phyloP scores from a whole-genome alignment of 2,329 filamentous ascomycete species.

The Fusarium mangiferae region DNA sequence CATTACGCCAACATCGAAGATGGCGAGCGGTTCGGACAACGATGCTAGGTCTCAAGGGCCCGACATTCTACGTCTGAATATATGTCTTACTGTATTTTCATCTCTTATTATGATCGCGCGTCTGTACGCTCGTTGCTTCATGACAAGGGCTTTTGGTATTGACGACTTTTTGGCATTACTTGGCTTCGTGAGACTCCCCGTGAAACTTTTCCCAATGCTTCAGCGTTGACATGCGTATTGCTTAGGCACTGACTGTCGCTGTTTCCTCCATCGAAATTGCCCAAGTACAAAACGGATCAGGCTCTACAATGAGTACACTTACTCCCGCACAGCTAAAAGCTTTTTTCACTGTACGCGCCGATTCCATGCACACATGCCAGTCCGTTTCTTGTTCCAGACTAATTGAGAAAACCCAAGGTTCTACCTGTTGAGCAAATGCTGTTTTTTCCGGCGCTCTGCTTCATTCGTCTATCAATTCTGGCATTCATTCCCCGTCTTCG shows the following conservation, averaged over 20 bases:
- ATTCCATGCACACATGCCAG: neutral
- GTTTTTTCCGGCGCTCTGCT: neutral
- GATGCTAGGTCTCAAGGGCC: neutral
- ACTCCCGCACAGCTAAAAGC: neutral
- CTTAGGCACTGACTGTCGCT: neutral
- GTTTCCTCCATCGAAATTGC: neutral
- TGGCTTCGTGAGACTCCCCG: neutral
- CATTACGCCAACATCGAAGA: neutral
- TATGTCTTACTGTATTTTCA: neutral
- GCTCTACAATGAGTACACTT: neutral
- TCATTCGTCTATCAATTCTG: neutral
- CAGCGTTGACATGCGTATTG: fast-evolving
- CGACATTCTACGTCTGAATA: neutral
- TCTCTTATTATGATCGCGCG: neutral
- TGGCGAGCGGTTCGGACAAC: neutral
- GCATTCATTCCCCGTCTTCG: neutral
- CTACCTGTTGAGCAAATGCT: neutral
- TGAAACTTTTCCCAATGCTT: fast-evolving
- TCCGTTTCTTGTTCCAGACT: fast-evolving
- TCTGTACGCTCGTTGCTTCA: neutral
- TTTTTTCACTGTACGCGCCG: neutral
- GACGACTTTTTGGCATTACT: neutral
- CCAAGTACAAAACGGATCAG: neutral
- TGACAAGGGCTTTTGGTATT: neutral
- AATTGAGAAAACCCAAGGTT: neutral